A percentile compares a stretch with the other conserved stretches of the same genome.
Conservation (phyloP, 495 filamentous ascomycete genomes). For the Aspergillus sparsus region DNA sequence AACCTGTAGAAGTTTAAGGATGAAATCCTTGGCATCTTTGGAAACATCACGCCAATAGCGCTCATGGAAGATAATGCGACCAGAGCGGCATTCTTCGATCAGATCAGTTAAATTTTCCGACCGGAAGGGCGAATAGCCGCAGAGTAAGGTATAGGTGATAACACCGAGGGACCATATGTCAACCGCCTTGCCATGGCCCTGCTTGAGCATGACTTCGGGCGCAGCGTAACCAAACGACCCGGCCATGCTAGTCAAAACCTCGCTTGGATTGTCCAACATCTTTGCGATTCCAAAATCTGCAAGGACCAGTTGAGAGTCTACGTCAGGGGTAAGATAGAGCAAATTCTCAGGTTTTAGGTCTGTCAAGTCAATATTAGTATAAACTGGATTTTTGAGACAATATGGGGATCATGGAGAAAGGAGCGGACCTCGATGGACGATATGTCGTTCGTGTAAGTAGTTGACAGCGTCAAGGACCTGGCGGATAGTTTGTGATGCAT, state of each 20-base stretch:
- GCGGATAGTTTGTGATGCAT: constrained; percentile 93
- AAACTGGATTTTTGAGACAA: not conserved
- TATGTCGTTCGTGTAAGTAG: constrained; percentile 92
- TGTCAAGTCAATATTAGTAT: constrained; percentile 34
- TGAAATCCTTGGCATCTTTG: constrained; percentile 94
- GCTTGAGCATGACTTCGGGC: constrained; percentile 97
- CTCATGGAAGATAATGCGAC: constrained; percentile 94
- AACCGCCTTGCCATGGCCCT: constrained; percentile 97
- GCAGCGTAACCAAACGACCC: constrained; percentile 98
- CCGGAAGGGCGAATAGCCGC: constrained; percentile 97
- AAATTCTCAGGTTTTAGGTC: constrained; percentile 99
- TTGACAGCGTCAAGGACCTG: constrained; percentile 94
- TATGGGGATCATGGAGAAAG: not conserved
- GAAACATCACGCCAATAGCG: constrained; percentile 99
- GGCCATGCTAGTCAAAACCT: constrained; percentile 96
- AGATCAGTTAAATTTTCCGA: constrained; percentile 90
- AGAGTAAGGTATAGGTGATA: constrained; percentile 99
- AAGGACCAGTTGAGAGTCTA: constrained; percentile 82
- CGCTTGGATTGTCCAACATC: constrained; percentile 87
- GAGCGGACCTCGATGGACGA: constrained; percentile 86
- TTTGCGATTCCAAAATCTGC: constrained; percentile 99
- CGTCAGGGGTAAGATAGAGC: constrained; percentile 78
- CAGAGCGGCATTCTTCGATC: constrained; percentile 89
- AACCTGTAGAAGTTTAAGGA: constrained; percentile 76
- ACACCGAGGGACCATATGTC: constrained; percentile 99